Percentiles rank a stretch among this genome's conserved stretches.
These are phyloP conservation scores for Stentor roeselii DNA, from an alignment of 73 alveolate genomes.

Conservation along the genomic window DNA sequence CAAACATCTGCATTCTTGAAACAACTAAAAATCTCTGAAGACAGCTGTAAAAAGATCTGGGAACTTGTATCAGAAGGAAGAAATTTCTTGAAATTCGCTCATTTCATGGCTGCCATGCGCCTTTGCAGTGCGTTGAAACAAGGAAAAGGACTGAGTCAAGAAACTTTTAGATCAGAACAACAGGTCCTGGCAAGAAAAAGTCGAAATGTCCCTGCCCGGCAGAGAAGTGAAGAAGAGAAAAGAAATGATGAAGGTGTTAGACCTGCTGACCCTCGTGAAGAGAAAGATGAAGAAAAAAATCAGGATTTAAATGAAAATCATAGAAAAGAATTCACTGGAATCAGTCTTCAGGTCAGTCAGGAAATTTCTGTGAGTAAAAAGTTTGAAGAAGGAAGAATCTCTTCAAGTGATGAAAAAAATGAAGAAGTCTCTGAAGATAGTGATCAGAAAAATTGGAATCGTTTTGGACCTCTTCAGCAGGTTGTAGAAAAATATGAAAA, in stretches of 20 bases:
- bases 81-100: neutral
- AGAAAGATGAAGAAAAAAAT: neutral
- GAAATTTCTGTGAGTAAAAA: neutral
- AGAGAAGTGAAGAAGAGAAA: neutral
- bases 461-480: no score
- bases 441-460: no score
- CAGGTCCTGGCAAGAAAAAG: slow-evolving; percentile 10
- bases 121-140: slow-evolving; percentile 6
- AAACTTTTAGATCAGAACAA: neutral
- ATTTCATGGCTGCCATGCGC: slow-evolving; percentile 28
- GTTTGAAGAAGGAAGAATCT: neutral
- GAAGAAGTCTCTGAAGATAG: no score
- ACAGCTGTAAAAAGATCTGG: neutral
- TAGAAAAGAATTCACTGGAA: neutral
- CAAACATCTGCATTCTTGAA: neutral
- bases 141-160: neutral
- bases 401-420: no score
- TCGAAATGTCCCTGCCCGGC: neutral
- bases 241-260: neutral
- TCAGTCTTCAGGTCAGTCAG: neutral
- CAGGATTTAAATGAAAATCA: neutral
- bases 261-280: neutral
- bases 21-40: neutral
- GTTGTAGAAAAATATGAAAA: no score
- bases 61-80: neutral